A percentile compares a stretch with the other conserved stretches of the same genome.
Evolutionary conservation across 1,139 yeast species (phyloP).

Genomic region (Blastobotrys buckinghamii): DNA sequence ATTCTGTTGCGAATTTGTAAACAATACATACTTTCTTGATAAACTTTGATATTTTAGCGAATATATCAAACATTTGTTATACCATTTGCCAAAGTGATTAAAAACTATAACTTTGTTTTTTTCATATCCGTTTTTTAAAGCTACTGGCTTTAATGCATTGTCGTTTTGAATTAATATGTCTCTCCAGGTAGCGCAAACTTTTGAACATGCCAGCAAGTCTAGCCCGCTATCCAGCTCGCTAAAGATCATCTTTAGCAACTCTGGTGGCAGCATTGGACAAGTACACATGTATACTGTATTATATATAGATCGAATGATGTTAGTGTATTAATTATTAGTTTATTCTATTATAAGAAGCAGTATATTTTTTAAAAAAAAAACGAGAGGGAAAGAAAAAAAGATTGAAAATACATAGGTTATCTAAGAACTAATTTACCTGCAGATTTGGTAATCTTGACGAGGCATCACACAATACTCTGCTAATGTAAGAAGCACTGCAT

Average conservation of each 20-base stretch:
- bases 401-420: too few species aligned
- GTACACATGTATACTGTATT: too few species aligned
- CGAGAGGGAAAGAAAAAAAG: too few species aligned
- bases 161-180: not conserved
- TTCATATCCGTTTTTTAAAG: not conserved
- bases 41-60: not conserved
- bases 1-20: not conserved
- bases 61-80: not conserved
- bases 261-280: not conserved
- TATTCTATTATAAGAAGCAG: too few species aligned
- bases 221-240: not conserved
- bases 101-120: not conserved
- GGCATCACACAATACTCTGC: too few species aligned
- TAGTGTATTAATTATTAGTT: too few species aligned
- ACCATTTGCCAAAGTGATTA: not conserved
- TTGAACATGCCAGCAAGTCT: not conserved
- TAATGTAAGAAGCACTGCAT: too few species aligned
- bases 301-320: too few species aligned
- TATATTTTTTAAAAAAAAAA: too few species aligned
- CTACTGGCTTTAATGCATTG: not conserved
- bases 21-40: not conserved
- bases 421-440: too few species aligned
- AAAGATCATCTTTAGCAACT: not conserved
- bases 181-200: constrained; percentile 1
- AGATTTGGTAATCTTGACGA: too few species aligned